A percentile compares a stretch with the other conserved stretches of the same genome.
These are phyloP conservation scores for Crithidia expoeki DNA, from an alignment of 208 protist species.

Conservation along the genomic window DNA sequence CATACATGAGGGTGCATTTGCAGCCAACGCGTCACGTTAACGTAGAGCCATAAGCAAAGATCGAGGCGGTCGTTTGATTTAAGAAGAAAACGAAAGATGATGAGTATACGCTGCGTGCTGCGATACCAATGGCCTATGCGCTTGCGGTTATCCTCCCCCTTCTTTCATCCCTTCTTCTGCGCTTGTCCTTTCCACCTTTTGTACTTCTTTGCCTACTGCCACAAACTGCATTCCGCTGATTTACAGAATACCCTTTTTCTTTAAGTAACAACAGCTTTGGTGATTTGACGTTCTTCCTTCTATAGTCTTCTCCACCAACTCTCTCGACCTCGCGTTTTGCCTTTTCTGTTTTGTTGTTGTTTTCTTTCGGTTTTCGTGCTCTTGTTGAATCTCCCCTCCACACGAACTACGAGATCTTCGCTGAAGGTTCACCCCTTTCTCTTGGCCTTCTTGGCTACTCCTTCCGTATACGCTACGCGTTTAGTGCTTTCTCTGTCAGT, in stretches of 20 bases:
- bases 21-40: too few relatives aligned
- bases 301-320: constrained; percentile 15
- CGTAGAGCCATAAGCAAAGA: too few relatives aligned
- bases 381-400: not conserved
- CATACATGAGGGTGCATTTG: too few relatives aligned
- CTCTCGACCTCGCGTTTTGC: not conserved
- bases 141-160: too few relatives aligned
- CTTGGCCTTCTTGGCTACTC: not conserved
- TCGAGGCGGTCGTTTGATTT: too few relatives aligned
- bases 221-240: too few relatives aligned
- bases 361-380: constrained; percentile 2
- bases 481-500: not conserved
- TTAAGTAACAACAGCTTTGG: constrained; percentile 15
- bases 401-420: not conserved
- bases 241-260: not conserved
- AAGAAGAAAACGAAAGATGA: too few relatives aligned
- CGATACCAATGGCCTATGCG: too few relatives aligned
- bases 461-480: not conserved
- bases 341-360: constrained; percentile 4
- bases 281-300: not conserved
- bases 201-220: not conserved
- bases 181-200: not conserved
- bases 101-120: too few relatives aligned
- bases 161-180: not conserved
- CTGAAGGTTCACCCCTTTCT: constrained; percentile 12